These are phyloP conservation scores for Acrocalymma vagum DNA, from an alignment of 2,329 filamentous ascomycete species.

Conservation along the genomic window DNA sequence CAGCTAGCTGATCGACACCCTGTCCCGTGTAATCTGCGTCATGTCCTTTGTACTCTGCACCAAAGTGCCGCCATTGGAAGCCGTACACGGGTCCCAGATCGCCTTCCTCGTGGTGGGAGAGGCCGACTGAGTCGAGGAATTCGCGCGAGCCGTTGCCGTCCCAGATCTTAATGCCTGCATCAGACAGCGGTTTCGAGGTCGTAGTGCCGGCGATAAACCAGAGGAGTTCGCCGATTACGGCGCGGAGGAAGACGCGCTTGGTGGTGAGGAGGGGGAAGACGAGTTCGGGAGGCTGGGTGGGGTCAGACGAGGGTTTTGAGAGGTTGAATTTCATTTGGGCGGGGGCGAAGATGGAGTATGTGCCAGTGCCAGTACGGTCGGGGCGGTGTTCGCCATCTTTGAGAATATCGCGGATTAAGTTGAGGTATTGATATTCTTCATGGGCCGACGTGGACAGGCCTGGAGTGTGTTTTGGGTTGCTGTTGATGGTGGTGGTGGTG, in stretches of 20 bases:
- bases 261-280: constrained; percentile 94
- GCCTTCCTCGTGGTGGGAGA: constrained; percentile 82
- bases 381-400: constrained; percentile 84
- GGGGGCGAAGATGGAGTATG: constrained; percentile 87
- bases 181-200: constrained; percentile 77
- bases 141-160: constrained; percentile 93
- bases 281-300: constrained; percentile 57
- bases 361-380: constrained; percentile 94
- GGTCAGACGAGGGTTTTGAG: constrained; percentile 60
- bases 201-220: constrained; percentile 94
- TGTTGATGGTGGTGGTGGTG: constrained; percentile 13
- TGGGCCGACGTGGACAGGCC: constrained; percentile 55
- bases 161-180: constrained; percentile 94
- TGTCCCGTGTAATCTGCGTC: constrained; percentile 84
- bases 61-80: constrained; percentile 99
- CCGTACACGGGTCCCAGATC: constrained; percentile 97
- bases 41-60: constrained; percentile 76
- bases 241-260: constrained; percentile 92
- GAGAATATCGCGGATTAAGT: constrained; percentile 87
- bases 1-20: constrained; percentile 91
- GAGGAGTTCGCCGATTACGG: constrained; percentile 89
- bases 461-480: constrained; percentile 9
- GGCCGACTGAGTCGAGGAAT: constrained; percentile 86
- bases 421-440: constrained; percentile 94
- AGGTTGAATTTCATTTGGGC: constrained; percentile 87